Base-by-base conservation (phyloP, 805 yeast species). In the Helenozyma baotianmanensis region DNA sequence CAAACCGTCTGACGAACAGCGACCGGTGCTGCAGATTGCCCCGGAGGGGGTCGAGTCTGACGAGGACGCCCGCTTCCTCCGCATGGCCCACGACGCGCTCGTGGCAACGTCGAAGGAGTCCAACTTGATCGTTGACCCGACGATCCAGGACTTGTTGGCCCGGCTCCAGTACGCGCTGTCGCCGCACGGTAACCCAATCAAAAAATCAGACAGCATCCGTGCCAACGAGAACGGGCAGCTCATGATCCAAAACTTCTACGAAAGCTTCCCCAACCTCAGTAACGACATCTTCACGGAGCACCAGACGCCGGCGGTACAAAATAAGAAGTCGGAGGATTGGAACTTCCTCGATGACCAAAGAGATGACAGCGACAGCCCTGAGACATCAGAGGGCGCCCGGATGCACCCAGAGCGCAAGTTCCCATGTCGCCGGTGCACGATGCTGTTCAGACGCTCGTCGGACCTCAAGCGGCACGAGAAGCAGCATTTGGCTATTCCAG, bases 381-480 rank as follows among this genome's bases (percentile, higher is more conserved):
- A 32, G 3, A 11, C 25, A 10, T 23, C 29, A 14, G 32, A 28
- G 12, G 9, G 18, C 11, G 24, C 18, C n/a, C 31, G 23, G 14
- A n/a, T n/a, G n/a, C 6, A 9, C n/a, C 23, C 21, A 9, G 33
- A 30, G 16, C 47, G 75, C 40, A 72, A 73, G 27, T 79, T 68
- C 46, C 64, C 72, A 5, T 83, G 94, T 53, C 48, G 54, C 4
- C 70, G 73, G 42, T 83, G 94, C 54, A 54, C 70, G 2, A 61
- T 80, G 60, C 70, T 77, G 22, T 83, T 83, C 54, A 67, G 82
- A 33, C 63, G 92, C 23, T 72, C 82, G 1, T 71, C 80, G 2
- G 90, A 82, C 56, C 64, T 82, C 45, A 78, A 79, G 51, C 68
- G 90, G 35, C 92, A 82, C 50, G 84, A 79, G 47, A 78, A 82